These are phyloP conservation scores for Orbilia blumenaviensis DNA, from an alignment of 2,329 filamentous ascomycete genomes.

Conservation along the genomic window DNA sequence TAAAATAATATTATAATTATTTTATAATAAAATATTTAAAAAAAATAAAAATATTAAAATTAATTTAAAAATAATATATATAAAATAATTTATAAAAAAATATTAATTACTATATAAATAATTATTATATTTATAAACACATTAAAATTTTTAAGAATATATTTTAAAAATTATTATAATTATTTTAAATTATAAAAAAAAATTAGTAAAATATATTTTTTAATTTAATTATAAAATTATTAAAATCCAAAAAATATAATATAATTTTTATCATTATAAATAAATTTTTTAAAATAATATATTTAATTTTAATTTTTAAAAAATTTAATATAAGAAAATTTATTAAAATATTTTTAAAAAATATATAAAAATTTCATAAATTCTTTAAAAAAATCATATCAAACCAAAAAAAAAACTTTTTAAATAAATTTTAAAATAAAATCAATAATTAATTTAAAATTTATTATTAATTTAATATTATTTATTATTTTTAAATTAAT, in stretches of 20 bases:
- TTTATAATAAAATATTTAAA: not conserved
- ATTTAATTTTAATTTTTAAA: not conserved
- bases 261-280: not conserved
- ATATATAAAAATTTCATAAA: too few relatives aligned
- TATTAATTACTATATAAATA: not conserved
- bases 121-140: not conserved
- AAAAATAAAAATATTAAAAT: not conserved
- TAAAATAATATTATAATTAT: slow-evolving; percentile 1
- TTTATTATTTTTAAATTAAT: not conserved
- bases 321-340: not conserved
- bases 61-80: slow-evolving; percentile 3
- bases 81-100: not conserved
- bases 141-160: too few relatives aligned
- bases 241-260: not conserved
- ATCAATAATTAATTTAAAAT: not conserved
- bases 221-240: not conserved
- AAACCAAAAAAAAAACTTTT: not conserved
- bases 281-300: slow-evolving; percentile 1
- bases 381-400: too few relatives aligned
- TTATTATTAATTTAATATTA: not conserved
- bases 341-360: too few relatives aligned
- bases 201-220: not conserved
- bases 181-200: not conserved
- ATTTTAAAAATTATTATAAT: too few relatives aligned
- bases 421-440: not conserved